Percentiles rank a stretch among this genome's conserved stretches.
Evolutionary conservation across 148 eudicot genomes (phyloP).

Genomic region (Persicaria tinctoria): DNA sequence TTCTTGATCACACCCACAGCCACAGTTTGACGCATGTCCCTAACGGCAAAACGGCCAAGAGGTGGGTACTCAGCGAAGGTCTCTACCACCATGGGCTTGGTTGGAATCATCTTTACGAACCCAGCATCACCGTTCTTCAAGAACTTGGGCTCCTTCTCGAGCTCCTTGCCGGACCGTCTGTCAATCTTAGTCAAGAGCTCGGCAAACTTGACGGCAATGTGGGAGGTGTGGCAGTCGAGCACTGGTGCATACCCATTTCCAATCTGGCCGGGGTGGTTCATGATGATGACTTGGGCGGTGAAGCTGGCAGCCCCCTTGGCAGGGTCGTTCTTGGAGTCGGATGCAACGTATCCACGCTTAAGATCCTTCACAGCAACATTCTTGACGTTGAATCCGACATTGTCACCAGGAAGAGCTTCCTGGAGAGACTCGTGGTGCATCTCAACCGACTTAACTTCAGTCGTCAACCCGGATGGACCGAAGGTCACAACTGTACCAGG

Average conservation of each 20-base stretch:
- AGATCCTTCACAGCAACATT: slow-evolving; percentile 3
- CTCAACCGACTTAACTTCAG: slow-evolving; percentile 35
- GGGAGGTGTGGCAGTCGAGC: slow-evolving; percentile 11
- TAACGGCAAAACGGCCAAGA: neutral
- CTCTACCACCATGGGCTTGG: slow-evolving; percentile 9
- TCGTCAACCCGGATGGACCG: slow-evolving; percentile 24
- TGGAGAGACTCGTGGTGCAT: slow-evolving; percentile 29
- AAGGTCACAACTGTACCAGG: slow-evolving; percentile 28
- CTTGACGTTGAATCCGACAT: slow-evolving; percentile 21
- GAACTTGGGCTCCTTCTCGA: slow-evolving; percentile 8
- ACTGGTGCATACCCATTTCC: slow-evolving; percentile 5
- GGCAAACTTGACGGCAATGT: slow-evolving; percentile 8
- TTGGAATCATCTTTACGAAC: neutral
- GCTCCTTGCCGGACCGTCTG: slow-evolving; percentile 6
- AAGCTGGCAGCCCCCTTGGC: slow-evolving; percentile 6
- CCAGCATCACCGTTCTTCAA: slow-evolving; percentile 9
- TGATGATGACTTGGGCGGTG: slow-evolving; percentile 3
- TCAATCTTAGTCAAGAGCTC: slow-evolving; percentile 7
- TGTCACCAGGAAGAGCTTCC: slow-evolving; percentile 30
- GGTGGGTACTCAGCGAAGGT: slow-evolving; percentile 5
- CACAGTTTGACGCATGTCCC: slow-evolving; percentile 9
- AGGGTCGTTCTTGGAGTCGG: slow-evolving; percentile 9
- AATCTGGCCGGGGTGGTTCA: slow-evolving; percentile 12
- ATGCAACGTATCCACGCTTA: slow-evolving; percentile 6
- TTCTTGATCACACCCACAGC: neutral